Evolutionary conservation across 2,329 filamentous ascomycete species (phyloP).

Genomic region (Phoma herbarum): DNA sequence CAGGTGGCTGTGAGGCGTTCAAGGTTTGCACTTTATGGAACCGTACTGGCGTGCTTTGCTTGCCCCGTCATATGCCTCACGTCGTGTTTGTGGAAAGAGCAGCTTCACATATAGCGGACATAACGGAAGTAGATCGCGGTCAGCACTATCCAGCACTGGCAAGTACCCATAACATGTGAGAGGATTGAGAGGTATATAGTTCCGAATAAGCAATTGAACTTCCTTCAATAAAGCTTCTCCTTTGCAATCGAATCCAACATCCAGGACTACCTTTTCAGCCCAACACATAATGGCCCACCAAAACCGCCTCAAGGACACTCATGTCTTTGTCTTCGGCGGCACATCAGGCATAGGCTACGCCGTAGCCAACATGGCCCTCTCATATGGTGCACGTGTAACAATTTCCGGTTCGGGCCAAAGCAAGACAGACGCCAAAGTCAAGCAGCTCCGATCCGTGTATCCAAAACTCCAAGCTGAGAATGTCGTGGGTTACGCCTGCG

Average conservation of each 20-base stretch:
- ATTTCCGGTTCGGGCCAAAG: conserved; percentile 66
- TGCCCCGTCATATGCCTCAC: background rate
- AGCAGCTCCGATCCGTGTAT: conserved; percentile 56
- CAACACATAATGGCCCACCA: conserved; percentile 39
- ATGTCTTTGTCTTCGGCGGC: conserved; percentile 70
- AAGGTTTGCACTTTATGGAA: background rate
- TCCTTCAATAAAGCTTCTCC: background rate
- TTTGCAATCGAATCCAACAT: background rate
- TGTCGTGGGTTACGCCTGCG: conserved; percentile 38
- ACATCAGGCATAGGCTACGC: conserved; percentile 71
- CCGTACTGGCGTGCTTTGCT: background rate
- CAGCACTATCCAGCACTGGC: conserved; percentile 1
- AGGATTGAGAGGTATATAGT: background rate
- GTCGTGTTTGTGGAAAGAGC: background rate
- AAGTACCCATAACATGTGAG: background rate
- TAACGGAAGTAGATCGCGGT: background rate
- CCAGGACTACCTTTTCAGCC: background rate
- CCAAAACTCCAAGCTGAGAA: conserved; percentile 27
- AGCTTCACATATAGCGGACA: background rate
- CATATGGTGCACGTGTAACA: conserved; percentile 63
- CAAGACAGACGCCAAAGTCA: conserved; percentile 61
- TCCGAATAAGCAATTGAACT: background rate
- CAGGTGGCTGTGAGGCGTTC: background rate
- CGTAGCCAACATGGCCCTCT: conserved; percentile 66
- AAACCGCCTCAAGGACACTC: conserved; percentile 59